Evolutionary conservation across 106 monocot genomes (phyloP), one percentile per base, ranked within the genome.

Genomic region (Phalaenopsis equestris): DNA sequence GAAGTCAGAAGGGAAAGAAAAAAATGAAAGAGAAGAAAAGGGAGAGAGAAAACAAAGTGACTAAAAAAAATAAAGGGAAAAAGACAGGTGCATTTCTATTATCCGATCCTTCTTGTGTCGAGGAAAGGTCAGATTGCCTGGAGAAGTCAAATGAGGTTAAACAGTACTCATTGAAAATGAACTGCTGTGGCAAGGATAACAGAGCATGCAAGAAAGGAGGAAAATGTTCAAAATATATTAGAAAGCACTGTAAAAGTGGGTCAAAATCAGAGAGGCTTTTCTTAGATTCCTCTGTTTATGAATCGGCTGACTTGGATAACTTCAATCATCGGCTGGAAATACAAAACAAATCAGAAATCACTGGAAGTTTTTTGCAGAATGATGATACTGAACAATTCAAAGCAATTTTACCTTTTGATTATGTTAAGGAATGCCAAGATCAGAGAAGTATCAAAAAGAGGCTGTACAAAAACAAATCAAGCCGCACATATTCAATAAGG

Each of bases 401-500:
- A 49, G 68, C 48, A 24, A 45, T n/a, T 1, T 39, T 56, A 1
- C 19, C 64, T 42, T 48, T 18, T 76, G 76, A 30, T 76, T 17
- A 76, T 14, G 49, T 47, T 49, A 21, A 75, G 12, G 0, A 72
- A 41, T 30, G 72, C 4, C 18, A 70, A 46, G 16, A 72, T 41
- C 30, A 23, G 41, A 76, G 42, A 75, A 74, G 76, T 72, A 41
- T 72, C 78, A 82, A 82, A 55, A 46, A 47, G 21, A 56, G 73
- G 56, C 38, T 76, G 72, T 48, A 57, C 23, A 87, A 80, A 81
- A 15, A 43, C 49, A 81, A 41, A 79, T 79, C 78, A 79, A 49
- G 16, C 8, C 9, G 6, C 80, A 4, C 43, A 23, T 56, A 68
- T 68, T 76, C 85, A 55, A 12, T 72, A 81, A 79, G 72, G 21